Evolutionary conservation across 305 asterid genomes (phyloP), one percentile per base, ranked within the genome.

Genomic region (Andrographis paniculata): DNA sequence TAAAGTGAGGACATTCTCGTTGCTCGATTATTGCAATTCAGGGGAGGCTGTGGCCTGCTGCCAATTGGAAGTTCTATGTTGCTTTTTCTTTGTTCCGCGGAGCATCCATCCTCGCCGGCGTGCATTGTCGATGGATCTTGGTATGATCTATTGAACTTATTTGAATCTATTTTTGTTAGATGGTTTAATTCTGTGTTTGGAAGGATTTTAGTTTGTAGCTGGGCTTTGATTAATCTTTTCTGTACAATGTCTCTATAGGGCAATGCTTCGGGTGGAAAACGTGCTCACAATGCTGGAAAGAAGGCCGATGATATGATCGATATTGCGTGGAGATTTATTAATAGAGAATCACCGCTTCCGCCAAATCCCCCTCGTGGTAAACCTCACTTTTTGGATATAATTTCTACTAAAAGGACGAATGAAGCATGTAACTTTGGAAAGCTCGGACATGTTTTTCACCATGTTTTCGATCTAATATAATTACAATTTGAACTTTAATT

Each of bases 31-130:
- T 58, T 69, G 50, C 28, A 23, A 44, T 61, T 33, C 60, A 91
- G 96, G 96, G 94, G 70, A 91, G 70, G 66, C 82, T 80, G 41
- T 91, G 96, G 98, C 95, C 96, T 35, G 82, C 66, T 23, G 63
- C 74, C 64, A 67, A 78, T 16, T 91, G 98, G 98, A 91, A 80
- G 72, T 91, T 86, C 56, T 91, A 86, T 55, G 56, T 91, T 38
- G 94, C 98, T 50, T 91, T 91, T 63, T 80, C 95, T 8, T 67
- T 91, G 55, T 91, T 91, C 67, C 96, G 98, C 38, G 96, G 78
- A 35, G 95, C 94, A 62, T 80, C 96, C 52, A 86, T 91, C 60
- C 75, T 41, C 60, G 88, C 98, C 33, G 95, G 98, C 55, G 77
- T 91, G 37, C 98, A 86, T 60, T 58, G 66, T 58, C 75, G 98